Conservation (phyloP, 2,329 filamentous ascomycete species). For the Ceratocystis harringtonii region DNA sequence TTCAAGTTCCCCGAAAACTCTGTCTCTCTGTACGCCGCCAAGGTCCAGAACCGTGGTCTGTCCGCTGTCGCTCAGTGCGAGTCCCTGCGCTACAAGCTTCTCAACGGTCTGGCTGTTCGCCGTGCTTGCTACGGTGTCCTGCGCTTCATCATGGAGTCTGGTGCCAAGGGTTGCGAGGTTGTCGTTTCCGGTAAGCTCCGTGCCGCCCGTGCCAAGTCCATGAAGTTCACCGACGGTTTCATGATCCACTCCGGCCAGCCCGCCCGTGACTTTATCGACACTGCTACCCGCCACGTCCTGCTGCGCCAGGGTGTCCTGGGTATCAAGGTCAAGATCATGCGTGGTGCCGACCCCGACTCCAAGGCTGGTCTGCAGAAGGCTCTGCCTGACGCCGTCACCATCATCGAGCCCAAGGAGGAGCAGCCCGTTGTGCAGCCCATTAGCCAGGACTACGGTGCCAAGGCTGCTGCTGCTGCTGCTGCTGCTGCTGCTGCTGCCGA, state of each 20-base stretch:
- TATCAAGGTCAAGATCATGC: constrained; percentile 99
- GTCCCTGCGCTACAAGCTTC: constrained; percentile 99
- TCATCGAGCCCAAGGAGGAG: constrained; percentile 99
- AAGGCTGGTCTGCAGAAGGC: constrained; percentile 96
- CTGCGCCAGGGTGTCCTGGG: constrained; percentile 98
- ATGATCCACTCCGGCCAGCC: constrained; percentile 99
- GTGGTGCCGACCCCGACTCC: constrained; percentile 96
- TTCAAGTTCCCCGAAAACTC: constrained; percentile 99
- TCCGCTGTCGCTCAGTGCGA: constrained; percentile 99
- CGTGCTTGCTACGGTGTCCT: constrained; percentile 99
- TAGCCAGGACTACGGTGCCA: constrained; percentile 97
- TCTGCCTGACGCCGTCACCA: constrained; percentile 94
- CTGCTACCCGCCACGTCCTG: constrained; percentile 95
- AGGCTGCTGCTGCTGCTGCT: constrained; percentile 54
- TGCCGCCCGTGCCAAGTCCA: constrained; percentile 97
- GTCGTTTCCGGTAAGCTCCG: constrained; percentile 98
- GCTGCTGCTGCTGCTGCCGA: constrained; percentile 40
- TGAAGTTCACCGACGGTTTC: constrained; percentile 99
- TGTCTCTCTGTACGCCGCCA: constrained; percentile 98
- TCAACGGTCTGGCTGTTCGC: constrained; percentile 97
- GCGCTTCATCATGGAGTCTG: constrained; percentile 99
- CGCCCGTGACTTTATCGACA: constrained; percentile 99
- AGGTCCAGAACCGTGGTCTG: constrained; percentile 99
- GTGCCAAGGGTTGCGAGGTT: constrained; percentile 99
- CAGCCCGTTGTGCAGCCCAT: constrained; percentile 84